A percentile compares a stretch with the other conserved stretches of the same genome.
Conservation (phyloP, 2,329 filamentous ascomycete species). For the Fusarium musae region DNA sequence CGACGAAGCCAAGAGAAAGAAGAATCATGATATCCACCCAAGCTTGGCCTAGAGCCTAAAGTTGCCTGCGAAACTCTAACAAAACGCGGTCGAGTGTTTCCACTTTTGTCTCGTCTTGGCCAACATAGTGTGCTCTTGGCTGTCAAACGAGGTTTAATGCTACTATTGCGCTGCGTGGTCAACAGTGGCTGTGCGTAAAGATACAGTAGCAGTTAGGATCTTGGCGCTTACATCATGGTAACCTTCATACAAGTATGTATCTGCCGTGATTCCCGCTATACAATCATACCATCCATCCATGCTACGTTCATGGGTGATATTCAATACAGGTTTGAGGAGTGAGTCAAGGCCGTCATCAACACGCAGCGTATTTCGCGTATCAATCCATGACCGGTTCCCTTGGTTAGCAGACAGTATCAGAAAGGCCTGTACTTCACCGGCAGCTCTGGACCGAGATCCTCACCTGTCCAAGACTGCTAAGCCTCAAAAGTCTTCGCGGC, state of each 20-base stretch:
- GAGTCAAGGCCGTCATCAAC: constrained; percentile 11
- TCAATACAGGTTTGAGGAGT: not conserved
- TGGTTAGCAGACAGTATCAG: not conserved
- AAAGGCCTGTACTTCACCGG: not conserved
- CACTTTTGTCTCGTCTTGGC: constrained; percentile 26
- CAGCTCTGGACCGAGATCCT: constrained; percentile 3
- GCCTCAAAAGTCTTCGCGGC: constrained; percentile 27
- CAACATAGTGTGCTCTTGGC: constrained; percentile 21
- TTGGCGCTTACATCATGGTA: constrained; percentile 34
- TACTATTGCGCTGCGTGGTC: not conserved
- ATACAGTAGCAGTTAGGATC: constrained; percentile 3
- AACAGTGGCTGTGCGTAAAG: constrained; percentile 25
- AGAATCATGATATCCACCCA: constrained; percentile 20
- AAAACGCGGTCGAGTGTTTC: constrained; percentile 13
- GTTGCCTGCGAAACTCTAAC: constrained; percentile 12
- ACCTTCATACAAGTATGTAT: not conserved
- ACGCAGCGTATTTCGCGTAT: constrained; percentile 19
- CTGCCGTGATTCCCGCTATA: not conserved
- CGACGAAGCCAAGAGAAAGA: constrained; percentile 5
- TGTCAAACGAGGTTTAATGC: constrained; percentile 15
- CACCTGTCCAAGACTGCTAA: constrained; percentile 23
- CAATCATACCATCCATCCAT: not conserved
- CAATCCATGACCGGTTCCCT: not conserved
- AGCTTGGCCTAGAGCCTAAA: constrained; percentile 14
- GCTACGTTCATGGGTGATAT: not conserved